A percentile compares a stretch with the other conserved stretches of the same genome.
Evolutionary conservation across 2,329 filamentous ascomycete species (phyloP).

Genomic region (Fusarium longipes): DNA sequence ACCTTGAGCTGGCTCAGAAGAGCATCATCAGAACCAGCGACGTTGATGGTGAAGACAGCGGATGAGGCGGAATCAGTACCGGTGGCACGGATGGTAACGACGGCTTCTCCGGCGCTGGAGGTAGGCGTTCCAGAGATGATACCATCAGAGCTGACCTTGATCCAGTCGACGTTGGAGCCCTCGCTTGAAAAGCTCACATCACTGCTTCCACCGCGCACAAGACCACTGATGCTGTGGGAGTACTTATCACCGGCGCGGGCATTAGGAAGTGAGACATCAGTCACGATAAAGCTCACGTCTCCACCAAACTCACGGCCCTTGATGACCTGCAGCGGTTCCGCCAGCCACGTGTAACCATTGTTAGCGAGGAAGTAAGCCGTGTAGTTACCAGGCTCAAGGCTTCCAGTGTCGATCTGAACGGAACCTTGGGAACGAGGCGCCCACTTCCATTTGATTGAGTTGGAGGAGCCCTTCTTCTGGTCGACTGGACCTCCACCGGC

Average conservation of each 20-base stretch:
- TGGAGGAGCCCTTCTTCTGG: constrained; percentile 41
- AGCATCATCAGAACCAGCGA: constrained; percentile 40
- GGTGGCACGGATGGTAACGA: constrained; percentile 47
- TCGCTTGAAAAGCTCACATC: constrained; percentile 47
- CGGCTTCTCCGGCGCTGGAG: constrained; percentile 27
- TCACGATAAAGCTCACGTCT: constrained; percentile 47
- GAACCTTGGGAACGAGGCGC: constrained; percentile 46
- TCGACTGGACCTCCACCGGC: constrained; percentile 52
- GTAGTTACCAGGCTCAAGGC: constrained; percentile 49
- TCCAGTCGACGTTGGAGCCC: constrained; percentile 47
- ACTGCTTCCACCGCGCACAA: constrained; percentile 47
- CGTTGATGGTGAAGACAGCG: constrained; percentile 50
- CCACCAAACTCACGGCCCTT: constrained; percentile 36
- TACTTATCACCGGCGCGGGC: constrained; percentile 51
- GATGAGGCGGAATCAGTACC: constrained; percentile 42
- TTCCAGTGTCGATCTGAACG: constrained; percentile 41
- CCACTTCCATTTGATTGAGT: constrained; percentile 52
- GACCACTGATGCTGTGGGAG: constrained; percentile 47
- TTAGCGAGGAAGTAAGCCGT: constrained; percentile 52
- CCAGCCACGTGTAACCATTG: constrained; percentile 53
- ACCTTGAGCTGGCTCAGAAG: constrained; percentile 52
- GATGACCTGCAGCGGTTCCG: constrained; percentile 49
- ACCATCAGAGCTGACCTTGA: constrained; percentile 49
- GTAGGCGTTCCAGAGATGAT: constrained; percentile 52
- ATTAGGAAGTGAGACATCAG: constrained; percentile 51